These are phyloP conservation scores for Yarrowia deformans DNA, from an alignment of 805 yeast species.

Conservation along the genomic window DNA sequence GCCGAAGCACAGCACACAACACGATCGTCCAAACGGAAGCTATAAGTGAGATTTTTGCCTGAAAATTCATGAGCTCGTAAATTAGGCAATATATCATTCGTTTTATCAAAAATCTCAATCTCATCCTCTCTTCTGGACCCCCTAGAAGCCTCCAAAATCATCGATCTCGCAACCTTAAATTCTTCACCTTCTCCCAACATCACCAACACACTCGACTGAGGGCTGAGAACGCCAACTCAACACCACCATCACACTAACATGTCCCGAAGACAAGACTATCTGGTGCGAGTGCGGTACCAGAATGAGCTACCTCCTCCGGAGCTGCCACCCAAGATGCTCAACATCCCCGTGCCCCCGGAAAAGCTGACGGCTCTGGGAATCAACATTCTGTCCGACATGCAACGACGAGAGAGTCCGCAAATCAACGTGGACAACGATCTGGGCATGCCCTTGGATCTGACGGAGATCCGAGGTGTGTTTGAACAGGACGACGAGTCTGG, in stretches of 20 bases:
- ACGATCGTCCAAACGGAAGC: too few species aligned
- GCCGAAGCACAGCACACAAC: neutral
- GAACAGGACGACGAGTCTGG: slow-evolving; percentile 62
- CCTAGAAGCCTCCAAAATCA: neutral
- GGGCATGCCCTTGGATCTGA: slow-evolving; percentile 80
- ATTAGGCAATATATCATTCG: too few species aligned
- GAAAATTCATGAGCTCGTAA: too few species aligned
- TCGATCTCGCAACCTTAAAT: neutral
- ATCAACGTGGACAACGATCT: slow-evolving; percentile 54
- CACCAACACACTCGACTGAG: neutral
- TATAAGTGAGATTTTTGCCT: too few species aligned
- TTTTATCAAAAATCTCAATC: neutral
- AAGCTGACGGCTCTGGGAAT: slow-evolving; percentile 56
- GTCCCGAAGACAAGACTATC: slow-evolving; percentile 52
- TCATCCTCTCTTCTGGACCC: neutral
- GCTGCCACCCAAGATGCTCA: slow-evolving; percentile 83
- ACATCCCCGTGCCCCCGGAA: slow-evolving; percentile 58
- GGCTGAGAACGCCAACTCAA: neutral
- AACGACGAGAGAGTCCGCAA: slow-evolving; percentile 69
- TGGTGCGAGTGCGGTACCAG: slow-evolving; percentile 79
- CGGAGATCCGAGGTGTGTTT: slow-evolving; percentile 69
- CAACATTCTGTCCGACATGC: slow-evolving; percentile 68
- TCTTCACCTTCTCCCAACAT: slow-evolving; percentile 18
- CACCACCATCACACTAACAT: slow-evolving; percentile 29
- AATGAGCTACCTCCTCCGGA: slow-evolving; percentile 94